A percentile compares a stretch with the other conserved stretches of the same genome.
These are phyloP conservation scores for Lichtheimia corymbifera DNA, from an alignment of 371 early-diverging fungal genomes.

Conservation along the genomic window DNA sequence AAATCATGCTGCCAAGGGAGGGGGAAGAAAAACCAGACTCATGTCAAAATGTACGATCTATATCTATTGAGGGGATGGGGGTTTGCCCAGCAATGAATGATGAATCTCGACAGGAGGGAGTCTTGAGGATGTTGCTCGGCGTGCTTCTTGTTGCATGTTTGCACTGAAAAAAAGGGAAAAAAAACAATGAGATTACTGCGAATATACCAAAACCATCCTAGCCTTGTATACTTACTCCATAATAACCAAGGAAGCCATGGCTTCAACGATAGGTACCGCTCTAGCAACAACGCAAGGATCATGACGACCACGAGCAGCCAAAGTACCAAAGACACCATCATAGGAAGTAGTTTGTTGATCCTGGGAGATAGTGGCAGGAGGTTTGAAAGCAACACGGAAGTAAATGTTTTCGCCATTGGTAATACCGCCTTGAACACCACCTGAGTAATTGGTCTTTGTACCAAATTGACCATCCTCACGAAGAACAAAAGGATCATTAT, in stretches of 20 bases:
- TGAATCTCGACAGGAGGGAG: conserved; percentile 57
- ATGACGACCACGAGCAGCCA: conserved; percentile 95
- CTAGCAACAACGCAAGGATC: conserved; percentile 97
- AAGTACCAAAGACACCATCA: conserved; percentile 76
- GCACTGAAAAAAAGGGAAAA: conserved; percentile 35
- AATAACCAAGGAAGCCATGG: conserved; percentile 92
- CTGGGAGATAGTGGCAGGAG: conserved; percentile 93
- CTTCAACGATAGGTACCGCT: conserved; percentile 96
- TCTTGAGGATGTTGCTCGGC: conserved; percentile 54
- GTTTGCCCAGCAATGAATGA: conserved; percentile 44
- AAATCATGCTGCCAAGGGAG: too few relatives aligned
- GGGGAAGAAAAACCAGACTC: too few relatives aligned
- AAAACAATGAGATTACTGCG: neutral
- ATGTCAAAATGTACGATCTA: neutral
- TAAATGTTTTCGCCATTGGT: conserved; percentile 94
- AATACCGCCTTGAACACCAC: conserved; percentile 98
- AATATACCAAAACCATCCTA: neutral
- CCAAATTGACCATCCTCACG: conserved; percentile 65
- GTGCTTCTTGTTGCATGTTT: conserved; percentile 65
- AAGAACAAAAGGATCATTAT: conserved; percentile 90
- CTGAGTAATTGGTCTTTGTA: conserved; percentile 91
- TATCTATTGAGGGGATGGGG: conserved; percentile 21
- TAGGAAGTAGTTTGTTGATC: conserved; percentile 89
- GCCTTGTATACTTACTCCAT: conserved; percentile 78
- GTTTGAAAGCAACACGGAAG: conserved; percentile 97